Percentiles rank a stretch among this genome's conserved stretches.
Conservation (phyloP, 345 rosid genomes). For the Murraya paniculata region DNA sequence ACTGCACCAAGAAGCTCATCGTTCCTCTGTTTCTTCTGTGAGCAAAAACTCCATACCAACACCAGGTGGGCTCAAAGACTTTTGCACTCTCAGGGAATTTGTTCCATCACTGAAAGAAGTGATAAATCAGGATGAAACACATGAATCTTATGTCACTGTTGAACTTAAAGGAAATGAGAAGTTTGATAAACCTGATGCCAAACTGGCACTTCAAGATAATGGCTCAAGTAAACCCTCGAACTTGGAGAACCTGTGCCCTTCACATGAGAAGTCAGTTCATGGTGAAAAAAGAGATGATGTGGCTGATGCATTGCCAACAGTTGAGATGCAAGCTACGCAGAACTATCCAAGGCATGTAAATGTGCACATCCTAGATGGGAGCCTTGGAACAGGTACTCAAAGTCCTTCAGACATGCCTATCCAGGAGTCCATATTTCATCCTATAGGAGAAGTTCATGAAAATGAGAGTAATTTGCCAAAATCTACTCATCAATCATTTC, state of each 20-base stretch:
- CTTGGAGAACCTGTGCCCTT: slow-evolving; percentile 35
- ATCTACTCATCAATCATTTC: slow-evolving; percentile 48
- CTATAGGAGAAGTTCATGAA: slow-evolving; percentile 48
- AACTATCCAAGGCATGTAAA: slow-evolving; percentile 71
- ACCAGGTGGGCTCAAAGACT: slow-evolving; percentile 31
- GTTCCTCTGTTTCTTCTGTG: slow-evolving; percentile 48
- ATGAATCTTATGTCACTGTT: slow-evolving; percentile 26
- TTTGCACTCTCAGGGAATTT: slow-evolving; percentile 57
- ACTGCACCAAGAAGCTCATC: slow-evolving; percentile 46
- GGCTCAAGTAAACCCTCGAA: slow-evolving; percentile 45
- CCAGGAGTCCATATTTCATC: slow-evolving; percentile 47
- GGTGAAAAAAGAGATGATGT: slow-evolving; percentile 32
- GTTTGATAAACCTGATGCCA: slow-evolving; percentile 33
- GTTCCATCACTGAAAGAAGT: slow-evolving; percentile 52
- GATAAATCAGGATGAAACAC: slow-evolving; percentile 25
- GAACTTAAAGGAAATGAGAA: slow-evolving; percentile 32
- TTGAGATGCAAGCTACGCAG: slow-evolving; percentile 51
- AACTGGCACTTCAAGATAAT: slow-evolving; percentile 47
- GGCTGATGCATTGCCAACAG: slow-evolving; percentile 27
- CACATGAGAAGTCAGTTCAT: slow-evolving; percentile 34
- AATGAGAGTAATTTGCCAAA: slow-evolving; percentile 39
- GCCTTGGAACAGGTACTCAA: slow-evolving; percentile 38
- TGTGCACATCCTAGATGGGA: slow-evolving; percentile 60
- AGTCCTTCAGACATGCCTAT: slow-evolving; percentile 40
- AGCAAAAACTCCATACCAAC: slow-evolving; percentile 44